Evolutionary conservation across 2,329 filamentous ascomycete genomes (phyloP).

Genomic region (Fusarium tupiense): DNA sequence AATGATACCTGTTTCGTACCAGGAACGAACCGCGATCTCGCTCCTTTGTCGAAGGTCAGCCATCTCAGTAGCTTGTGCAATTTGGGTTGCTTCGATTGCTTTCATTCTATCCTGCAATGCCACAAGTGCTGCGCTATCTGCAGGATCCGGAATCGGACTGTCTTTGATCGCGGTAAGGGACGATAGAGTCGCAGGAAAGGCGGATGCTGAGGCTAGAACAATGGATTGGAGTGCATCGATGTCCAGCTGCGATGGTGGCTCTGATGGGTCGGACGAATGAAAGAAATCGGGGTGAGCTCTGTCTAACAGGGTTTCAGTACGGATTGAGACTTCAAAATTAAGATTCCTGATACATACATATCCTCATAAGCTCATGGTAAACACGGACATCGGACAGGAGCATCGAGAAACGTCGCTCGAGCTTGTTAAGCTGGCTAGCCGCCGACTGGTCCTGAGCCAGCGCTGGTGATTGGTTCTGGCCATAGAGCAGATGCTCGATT

Average conservation of each 20-base stretch:
- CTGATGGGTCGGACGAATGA: slow-evolving; percentile 55
- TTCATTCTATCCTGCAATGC: slow-evolving; percentile 70
- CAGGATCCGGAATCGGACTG: slow-evolving; percentile 65
- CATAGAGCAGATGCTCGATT: slow-evolving; percentile 68
- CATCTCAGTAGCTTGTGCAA: slow-evolving; percentile 70
- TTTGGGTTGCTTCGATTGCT: slow-evolving; percentile 67
- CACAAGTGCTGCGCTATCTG: slow-evolving; percentile 65
- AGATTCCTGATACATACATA: slow-evolving; percentile 58
- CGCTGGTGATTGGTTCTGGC: slow-evolving; percentile 50
- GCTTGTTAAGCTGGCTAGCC: slow-evolving; percentile 56
- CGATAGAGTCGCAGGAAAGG: slow-evolving; percentile 66
- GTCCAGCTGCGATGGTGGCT: slow-evolving; percentile 64
- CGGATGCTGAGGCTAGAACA: slow-evolving; percentile 65
- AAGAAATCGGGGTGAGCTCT: slow-evolving; percentile 65
- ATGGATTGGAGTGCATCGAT: slow-evolving; percentile 62
- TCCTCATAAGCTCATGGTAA: slow-evolving; percentile 68
- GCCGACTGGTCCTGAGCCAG: slow-evolving; percentile 53
- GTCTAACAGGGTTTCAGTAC: slow-evolving; percentile 50
- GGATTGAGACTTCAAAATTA: neutral
- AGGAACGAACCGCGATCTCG: slow-evolving; percentile 70
- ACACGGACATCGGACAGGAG: slow-evolving; percentile 63
- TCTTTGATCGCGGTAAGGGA: slow-evolving; percentile 66
- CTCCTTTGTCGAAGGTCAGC: slow-evolving; percentile 71
- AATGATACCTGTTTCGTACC: slow-evolving; percentile 80
- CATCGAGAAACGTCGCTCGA: slow-evolving; percentile 63